Evolutionary conservation across 768 basidiomycete species (phyloP).

Genomic region (Cystobasidium onofrii): DNA sequence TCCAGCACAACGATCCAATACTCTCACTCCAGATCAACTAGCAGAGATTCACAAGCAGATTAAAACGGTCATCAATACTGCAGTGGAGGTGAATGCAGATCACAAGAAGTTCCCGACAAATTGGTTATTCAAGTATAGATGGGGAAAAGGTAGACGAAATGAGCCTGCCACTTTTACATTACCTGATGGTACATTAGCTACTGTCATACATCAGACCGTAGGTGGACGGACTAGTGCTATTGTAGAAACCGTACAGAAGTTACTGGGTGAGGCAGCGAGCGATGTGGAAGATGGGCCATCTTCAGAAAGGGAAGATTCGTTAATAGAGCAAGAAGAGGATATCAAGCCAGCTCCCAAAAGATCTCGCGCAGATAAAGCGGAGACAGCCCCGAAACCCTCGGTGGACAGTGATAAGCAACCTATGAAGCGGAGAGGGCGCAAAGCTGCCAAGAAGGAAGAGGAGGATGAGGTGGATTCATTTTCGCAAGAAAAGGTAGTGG

Average conservation of each 20-base stretch:
- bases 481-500: neutral
- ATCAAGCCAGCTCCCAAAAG: neutral
- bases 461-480: no score
- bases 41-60: conserved; percentile 34
- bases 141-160: conserved; percentile 40
- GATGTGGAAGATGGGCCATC: neutral
- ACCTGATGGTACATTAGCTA: conserved; percentile 36
- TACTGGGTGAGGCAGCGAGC: conserved; percentile 18
- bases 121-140: conserved; percentile 42
- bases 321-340: neutral
- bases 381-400: neutral
- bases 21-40: conserved; percentile 34
- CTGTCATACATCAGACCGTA: conserved; percentile 38
- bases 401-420: neutral
- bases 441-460: neutral
- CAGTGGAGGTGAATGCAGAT: conserved; percentile 40
- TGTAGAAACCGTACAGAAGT: conserved; percentile 35
- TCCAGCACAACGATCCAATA: conserved; percentile 35
- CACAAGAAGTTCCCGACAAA: conserved; percentile 36
- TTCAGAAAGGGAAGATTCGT: neutral
- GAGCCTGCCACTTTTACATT: conserved; percentile 17
- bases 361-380: neutral
- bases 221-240: conserved; percentile 39
- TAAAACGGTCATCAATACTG: conserved; percentile 33
- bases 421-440: neutral